Evolutionary conservation across 2,329 filamentous ascomycete genomes (phyloP), one percentile per base, ranked within the genome.

Genomic region (Neurospora crassa): DNA sequence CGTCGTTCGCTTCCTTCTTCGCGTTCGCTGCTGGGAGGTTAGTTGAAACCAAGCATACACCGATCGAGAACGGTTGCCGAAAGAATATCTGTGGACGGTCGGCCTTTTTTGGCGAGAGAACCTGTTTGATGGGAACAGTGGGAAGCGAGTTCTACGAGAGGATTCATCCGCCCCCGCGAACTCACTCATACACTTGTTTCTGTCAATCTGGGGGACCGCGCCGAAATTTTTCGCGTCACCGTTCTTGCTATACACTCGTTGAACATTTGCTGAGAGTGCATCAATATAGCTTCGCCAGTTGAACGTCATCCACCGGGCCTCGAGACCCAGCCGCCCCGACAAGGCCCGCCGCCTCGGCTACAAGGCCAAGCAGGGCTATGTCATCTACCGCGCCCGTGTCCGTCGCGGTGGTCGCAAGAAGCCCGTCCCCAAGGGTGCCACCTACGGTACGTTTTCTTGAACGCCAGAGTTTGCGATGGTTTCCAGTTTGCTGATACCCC

Each of bases 361-460:
- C 93, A 99, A 99, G 93, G 96, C 96, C 89, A 99, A 99, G 93
- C 96, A 99, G 89, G 96, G 96, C 86, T 99, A 98, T 89, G 96
- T 99, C 84, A 94, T 99, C 92, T 99, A 99, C 92, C 96, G 96
- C 84, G 90, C 96, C 83, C 96, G 96, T 84, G 96, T 99, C 80
- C 92, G 96, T 84, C 94, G 96, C 85, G 96, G 96, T 91, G 96
- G 96, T 82, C 94, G 96, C 90, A 99, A 99, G 94, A 90, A 90
- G 85, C 96, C 95, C 80, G 93, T 90, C 75, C 90, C 92, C 82
- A 97, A 97, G 94, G 96, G 96, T 91, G 96, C 96, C 85, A 99
- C 96, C 79, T 99, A 96, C 85, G 96, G 94, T 97, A 90, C 80
- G 92, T 71, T 47, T 24, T 68, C 12, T 37, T 24, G 12, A 29